Conservation (phyloP, 768 basidiomycete species). For the Hypsizygus marmoreus region DNA sequence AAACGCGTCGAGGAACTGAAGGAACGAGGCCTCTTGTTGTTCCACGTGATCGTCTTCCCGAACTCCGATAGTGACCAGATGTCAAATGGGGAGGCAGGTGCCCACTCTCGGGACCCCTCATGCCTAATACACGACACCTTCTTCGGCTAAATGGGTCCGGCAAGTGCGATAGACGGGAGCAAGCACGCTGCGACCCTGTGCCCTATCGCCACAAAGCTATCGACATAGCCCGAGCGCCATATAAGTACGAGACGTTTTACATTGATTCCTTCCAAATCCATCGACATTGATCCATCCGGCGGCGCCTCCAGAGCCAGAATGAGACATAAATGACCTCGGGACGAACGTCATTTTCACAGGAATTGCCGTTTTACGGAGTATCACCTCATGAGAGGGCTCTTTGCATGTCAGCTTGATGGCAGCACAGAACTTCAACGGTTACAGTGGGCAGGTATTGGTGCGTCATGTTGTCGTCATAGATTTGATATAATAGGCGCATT, state of each 20-base stretch:
- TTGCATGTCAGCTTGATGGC: slow-evolving; percentile 11
- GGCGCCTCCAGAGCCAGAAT: not conserved
- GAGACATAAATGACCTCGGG: slow-evolving; percentile 2
- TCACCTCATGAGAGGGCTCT: slow-evolving; percentile 10
- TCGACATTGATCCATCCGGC: slow-evolving; percentile 9
- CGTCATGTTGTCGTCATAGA: slow-evolving; percentile 9
- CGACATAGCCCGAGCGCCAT: not conserved
- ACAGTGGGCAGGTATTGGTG: slow-evolving; percentile 5
- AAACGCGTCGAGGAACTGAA: too few species aligned
- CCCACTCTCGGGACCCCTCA: too few species aligned
- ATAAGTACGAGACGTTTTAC: slow-evolving; percentile 6
- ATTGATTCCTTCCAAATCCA: slow-evolving; percentile 2
- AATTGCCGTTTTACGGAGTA: not conserved
- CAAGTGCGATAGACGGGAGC: slow-evolving; percentile 3
- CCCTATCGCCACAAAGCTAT: not conserved
- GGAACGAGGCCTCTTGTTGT: too few species aligned
- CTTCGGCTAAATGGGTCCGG: slow-evolving; percentile 8
- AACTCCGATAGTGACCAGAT: too few species aligned
- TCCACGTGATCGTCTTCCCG: too few species aligned
- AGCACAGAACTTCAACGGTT: slow-evolving; percentile 8
- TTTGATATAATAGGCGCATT: not conserved
- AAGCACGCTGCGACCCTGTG: not conserved
- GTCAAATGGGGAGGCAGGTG: too few species aligned
- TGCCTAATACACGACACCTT: slow-evolving; percentile 5
- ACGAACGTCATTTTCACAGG: slow-evolving; percentile 13